These are phyloP conservation scores for Daldinia eschscholtzii DNA, from an alignment of 2,329 filamentous ascomycete species.

Conservation along the genomic window DNA sequence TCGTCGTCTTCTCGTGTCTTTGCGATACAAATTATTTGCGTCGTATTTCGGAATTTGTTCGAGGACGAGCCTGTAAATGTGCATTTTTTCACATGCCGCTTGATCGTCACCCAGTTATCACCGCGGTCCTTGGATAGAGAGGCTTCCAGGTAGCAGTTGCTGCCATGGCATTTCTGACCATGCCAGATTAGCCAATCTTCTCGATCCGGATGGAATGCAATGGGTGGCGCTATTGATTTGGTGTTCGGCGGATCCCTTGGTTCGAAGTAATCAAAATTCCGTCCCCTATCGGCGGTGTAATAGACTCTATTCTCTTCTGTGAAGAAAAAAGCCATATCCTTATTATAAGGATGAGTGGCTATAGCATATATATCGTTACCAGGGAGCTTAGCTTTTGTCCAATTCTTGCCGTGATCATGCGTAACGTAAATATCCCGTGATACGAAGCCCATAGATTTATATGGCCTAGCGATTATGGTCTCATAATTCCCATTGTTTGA, in stretches of 20 bases:
- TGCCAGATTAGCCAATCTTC: constrained; percentile 95
- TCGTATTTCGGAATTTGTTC: constrained; percentile 64
- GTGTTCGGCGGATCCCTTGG: constrained; percentile 68
- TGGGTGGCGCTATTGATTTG: constrained; percentile 57
- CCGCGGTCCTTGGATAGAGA: constrained; percentile 85
- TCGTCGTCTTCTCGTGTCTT: constrained; percentile 75
- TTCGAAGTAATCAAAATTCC: constrained; percentile 79
- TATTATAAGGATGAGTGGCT: constrained; percentile 82
- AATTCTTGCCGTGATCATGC: constrained; percentile 88
- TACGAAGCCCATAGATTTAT: constrained; percentile 61
- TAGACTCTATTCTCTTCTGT: constrained; percentile 75
- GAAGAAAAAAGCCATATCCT: constrained; percentile 88
- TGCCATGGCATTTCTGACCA: constrained; percentile 75
- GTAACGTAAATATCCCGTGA: constrained; percentile 77
- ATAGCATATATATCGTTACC: constrained; percentile 79
- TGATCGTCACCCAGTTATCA: constrained; percentile 80
- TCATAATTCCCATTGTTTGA: constrained; percentile 76
- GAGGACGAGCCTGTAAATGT: constrained; percentile 81
- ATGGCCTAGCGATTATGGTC: constrained; percentile 71
- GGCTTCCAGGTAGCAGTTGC: constrained; percentile 77
- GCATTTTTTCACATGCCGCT: constrained; percentile 82
- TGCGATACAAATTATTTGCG: constrained; percentile 72
- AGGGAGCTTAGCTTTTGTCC: constrained; percentile 74
- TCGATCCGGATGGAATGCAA: constrained; percentile 85
- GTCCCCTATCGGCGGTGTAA: constrained; percentile 85